phyloP scores from a whole-genome alignment of 2,329 filamentous ascomycete species.

The Plenodomus tracheiphilus region DNA sequence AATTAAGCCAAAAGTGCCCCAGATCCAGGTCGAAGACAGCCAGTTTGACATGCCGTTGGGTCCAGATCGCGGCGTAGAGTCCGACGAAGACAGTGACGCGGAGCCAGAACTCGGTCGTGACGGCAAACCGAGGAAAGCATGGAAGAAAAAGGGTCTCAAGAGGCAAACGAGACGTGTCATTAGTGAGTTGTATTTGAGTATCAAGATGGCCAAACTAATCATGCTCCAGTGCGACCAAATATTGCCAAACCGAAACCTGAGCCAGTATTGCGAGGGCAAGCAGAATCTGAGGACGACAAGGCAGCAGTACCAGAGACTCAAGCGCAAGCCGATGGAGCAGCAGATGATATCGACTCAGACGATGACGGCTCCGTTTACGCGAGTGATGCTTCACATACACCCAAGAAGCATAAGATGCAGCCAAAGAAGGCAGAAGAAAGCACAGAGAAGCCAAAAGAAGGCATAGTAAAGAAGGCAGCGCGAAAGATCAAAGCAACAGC shows the following conservation, averaged over 20 bases:
- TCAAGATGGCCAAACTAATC: slow-evolving; percentile 20
- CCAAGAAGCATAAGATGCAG: slow-evolving; percentile 32
- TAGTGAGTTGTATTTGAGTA: slow-evolving; percentile 41
- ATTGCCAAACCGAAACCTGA: slow-evolving; percentile 49
- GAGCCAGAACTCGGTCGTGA: slow-evolving; percentile 53
- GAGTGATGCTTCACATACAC: slow-evolving; percentile 44
- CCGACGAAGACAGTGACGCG: slow-evolving; percentile 62
- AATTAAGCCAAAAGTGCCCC: slow-evolving; percentile 30
- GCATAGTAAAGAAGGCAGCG: slow-evolving; percentile 43
- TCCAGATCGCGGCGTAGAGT: slow-evolving; percentile 51
- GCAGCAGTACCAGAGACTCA: slow-evolving; percentile 44
- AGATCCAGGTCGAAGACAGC: slow-evolving; percentile 48
- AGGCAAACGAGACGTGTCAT: slow-evolving; percentile 72
- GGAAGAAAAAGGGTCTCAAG: slow-evolving; percentile 85
- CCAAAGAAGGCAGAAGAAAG: slow-evolving; percentile 15
- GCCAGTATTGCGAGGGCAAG: slow-evolving; percentile 23
- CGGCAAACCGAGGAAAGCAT: slow-evolving; percentile 64
- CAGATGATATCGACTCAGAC: slow-evolving; percentile 42
- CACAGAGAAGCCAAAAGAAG: slow-evolving; percentile 24
- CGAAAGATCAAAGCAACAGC: slow-evolving; percentile 52
- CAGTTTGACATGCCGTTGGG: slow-evolving; percentile 51
- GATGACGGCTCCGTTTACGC: slow-evolving; percentile 48
- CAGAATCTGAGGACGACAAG: slow-evolving; percentile 43
- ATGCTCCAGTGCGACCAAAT: slow-evolving; percentile 44
- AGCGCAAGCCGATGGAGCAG: slow-evolving; percentile 28